A percentile compares a stretch with the other conserved stretches of the same genome.
phyloP scores from a whole-genome alignment of 2,329 filamentous ascomycete genomes.

The Penicillium sp. region DNA sequence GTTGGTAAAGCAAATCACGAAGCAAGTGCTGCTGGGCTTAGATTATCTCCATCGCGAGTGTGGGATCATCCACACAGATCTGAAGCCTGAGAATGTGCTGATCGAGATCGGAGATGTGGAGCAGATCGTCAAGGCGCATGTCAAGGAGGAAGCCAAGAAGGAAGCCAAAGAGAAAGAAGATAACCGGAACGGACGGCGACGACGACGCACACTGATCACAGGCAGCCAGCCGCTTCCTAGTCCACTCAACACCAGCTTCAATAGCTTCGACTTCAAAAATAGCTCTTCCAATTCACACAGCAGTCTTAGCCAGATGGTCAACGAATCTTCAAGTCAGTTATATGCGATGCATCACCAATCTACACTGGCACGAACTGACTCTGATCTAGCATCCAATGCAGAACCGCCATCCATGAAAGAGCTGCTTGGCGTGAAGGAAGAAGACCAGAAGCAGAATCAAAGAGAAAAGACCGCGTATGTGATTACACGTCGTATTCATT shows the following conservation, averaged over 20 bases:
- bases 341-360: conserved; percentile 30
- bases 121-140: conserved; percentile 94
- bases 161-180: conserved; percentile 86
- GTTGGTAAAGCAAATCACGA: conserved; percentile 97
- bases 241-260: conserved; percentile 89
- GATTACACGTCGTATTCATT: not conserved
- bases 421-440: conserved; percentile 53
- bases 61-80: conserved; percentile 96
- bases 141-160: conserved; percentile 67
- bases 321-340: conserved; percentile 64
- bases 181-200: conserved; percentile 84
- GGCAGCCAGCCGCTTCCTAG: conserved; percentile 95
- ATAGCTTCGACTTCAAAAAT: conserved; percentile 65
- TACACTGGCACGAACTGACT: conserved; percentile 32
- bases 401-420: conserved; percentile 57
- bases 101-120: conserved; percentile 99
- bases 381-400: conserved; percentile 44
- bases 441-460: conserved; percentile 70
- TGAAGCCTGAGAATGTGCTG: conserved; percentile 96
- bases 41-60: conserved; percentile 98
- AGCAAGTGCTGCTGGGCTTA: conserved; percentile 90
- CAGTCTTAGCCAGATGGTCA: conserved; percentile 81
- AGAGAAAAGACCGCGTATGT: conserved; percentile 91
- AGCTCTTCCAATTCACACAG: conserved; percentile 64
- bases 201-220: conserved; percentile 90